Base-by-base conservation (phyloP, 148 eudicot species). In the Vaccinium vitisidaea region DNA sequence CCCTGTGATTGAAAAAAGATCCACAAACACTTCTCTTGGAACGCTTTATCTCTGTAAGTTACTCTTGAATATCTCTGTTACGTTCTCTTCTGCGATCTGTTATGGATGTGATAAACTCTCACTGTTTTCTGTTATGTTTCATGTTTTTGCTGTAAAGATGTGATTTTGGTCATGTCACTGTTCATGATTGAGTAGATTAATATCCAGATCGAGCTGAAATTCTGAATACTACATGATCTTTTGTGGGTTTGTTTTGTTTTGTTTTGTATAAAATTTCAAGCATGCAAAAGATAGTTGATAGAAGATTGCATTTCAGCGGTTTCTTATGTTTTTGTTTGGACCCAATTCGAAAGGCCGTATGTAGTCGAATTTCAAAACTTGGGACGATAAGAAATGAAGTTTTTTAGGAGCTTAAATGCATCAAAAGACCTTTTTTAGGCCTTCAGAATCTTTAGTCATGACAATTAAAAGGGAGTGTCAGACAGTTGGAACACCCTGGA, bases 401-500 rank as follows among this genome's bases (percentile, higher is more conserved):
- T 25, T 67, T 27, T 30, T 25, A 1, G 25, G 36, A 23, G 73
- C 36, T 25, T 67, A 12, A 67, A 23, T 23, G 36, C 6, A 1
- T 67, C 73, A 25, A 23, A 27, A 67, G 39, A 27, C 36, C 16
- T 5, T 11, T 11, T 27, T 12, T 32, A 4, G 12, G 2, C 4
- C 11, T 8, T 63, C 27, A 36, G 77, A 39, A 36, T 14, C 16
- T 12, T 14, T 30, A 32, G 19, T 16, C 77, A 73, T 36, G 46
- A 32, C 13, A 2, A 32, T 14, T 16, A 30, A 71, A 71, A 71
- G 49, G n/a, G 76, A 8, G 23, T 50, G 56, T 18, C 9, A 46
- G 59, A 71, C 73, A 8, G 50, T 56, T 83, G 73, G 80, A 75
- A 49, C 23, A 13, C 61, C 54, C 56, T 36, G 85, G 85, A 76